Conservation (phyloP, 2,329 filamentous ascomycete species). For the Fusarium longipes region DNA sequence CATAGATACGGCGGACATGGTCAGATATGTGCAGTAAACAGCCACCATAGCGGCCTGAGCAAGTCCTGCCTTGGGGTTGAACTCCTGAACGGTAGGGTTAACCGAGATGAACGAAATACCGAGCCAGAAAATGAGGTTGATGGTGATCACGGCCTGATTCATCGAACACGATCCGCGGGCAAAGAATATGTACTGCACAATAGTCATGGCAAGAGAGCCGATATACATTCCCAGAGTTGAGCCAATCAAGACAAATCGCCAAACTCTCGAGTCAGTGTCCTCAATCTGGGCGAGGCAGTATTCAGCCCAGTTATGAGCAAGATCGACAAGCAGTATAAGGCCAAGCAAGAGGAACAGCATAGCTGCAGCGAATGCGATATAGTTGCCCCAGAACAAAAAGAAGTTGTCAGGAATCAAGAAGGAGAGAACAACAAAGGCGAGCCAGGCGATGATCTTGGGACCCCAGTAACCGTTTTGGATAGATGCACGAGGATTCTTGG, state of each 20-base stretch:
- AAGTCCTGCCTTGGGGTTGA: constrained; percentile 91
- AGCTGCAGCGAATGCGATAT: constrained; percentile 86
- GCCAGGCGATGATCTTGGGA: constrained; percentile 91
- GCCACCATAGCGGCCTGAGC: constrained; percentile 98
- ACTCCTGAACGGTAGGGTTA: constrained; percentile 88
- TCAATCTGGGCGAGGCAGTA: constrained; percentile 96
- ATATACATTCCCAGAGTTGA: constrained; percentile 96
- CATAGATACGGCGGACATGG: constrained; percentile 98
- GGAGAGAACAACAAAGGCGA: constrained; percentile 86
- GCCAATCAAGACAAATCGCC: constrained; percentile 88
- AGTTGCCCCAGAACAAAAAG: constrained; percentile 96
- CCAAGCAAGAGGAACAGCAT: constrained; percentile 95
- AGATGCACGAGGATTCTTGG: constrained; percentile 85
- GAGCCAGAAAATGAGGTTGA: constrained; percentile 89
- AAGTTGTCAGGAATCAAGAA: constrained; percentile 96
- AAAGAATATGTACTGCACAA: constrained; percentile 98
- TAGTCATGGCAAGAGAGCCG: constrained; percentile 90
- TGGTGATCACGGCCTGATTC: constrained; percentile 96
- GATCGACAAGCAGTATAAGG: constrained; percentile 89
- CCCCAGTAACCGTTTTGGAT: constrained; percentile 99
- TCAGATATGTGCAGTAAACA: constrained; percentile 98
- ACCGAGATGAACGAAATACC: constrained; percentile 86
- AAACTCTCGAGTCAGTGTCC: constrained; percentile 82
- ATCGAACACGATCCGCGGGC: constrained; percentile 83
- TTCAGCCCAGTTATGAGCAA: constrained; percentile 97